phyloP scores from a whole-genome alignment of 805 yeast genomes.

The Yarrowia keelungensis region DNA sequence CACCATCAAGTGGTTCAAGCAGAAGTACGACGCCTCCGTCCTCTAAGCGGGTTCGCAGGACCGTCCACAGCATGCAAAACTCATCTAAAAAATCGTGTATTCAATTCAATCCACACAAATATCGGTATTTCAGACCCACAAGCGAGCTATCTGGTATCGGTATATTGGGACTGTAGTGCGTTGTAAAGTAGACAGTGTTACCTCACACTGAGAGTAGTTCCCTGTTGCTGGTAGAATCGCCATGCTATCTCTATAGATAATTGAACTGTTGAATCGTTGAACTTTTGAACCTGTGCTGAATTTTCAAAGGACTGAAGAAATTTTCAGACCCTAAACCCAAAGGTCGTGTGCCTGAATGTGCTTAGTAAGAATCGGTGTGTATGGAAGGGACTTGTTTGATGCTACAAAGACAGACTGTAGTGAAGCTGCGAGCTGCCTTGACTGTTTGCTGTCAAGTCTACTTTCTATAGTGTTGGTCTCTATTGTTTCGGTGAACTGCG shows the following conservation, averaged over 20 bases:
- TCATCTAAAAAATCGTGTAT: slow-evolving; percentile 27
- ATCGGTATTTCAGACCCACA: slow-evolving; percentile 38
- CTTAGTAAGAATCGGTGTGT: too few relatives aligned
- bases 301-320: too few relatives aligned
- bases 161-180: slow-evolving; percentile 25
- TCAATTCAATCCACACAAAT: slow-evolving; percentile 29
- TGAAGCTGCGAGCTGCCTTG: too few relatives aligned
- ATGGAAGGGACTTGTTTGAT: too few relatives aligned
- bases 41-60: slow-evolving; percentile 42
- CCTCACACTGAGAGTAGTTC: neutral
- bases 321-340: too few relatives aligned
- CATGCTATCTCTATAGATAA: slow-evolving; percentile 13
- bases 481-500: too few relatives aligned
- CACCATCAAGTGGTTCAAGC: slow-evolving; percentile 98
- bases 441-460: too few relatives aligned
- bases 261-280: neutral
- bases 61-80: neutral
- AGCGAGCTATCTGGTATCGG: slow-evolving; percentile 35
- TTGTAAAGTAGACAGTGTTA: neutral
- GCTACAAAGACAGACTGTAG: too few relatives aligned
- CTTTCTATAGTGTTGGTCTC: too few relatives aligned
- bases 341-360: too few relatives aligned
- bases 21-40: slow-evolving; percentile 99
- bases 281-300: neutral
- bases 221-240: neutral